These are phyloP conservation scores for Zymoseptoria pseudotritici DNA, from an alignment of 2,329 filamentous ascomycete genomes.

Conservation along the genomic window DNA sequence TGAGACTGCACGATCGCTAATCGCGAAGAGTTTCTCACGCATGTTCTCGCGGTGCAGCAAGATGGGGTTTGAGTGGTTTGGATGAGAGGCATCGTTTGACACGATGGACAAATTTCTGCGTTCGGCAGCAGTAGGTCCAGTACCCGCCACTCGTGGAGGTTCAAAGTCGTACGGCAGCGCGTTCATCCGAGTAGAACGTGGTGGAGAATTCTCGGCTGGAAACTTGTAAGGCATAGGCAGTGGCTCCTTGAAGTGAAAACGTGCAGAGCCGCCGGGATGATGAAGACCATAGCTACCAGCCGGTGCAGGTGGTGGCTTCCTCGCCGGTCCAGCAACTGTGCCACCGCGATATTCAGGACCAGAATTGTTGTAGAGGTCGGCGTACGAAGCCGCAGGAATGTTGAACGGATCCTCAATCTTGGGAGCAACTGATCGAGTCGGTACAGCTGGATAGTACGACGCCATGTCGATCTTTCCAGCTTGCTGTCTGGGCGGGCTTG, in stretches of 20 bases:
- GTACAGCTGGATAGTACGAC: background rate
- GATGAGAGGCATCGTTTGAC: background rate
- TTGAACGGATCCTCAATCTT: background rate
- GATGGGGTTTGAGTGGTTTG: conserved; percentile 5
- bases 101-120: background rate
- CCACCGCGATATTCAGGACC: background rate
- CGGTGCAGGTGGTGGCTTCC: background rate
- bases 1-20: conserved; percentile 23
- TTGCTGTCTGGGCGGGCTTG: background rate
- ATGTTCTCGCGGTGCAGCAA: conserved; percentile 15
- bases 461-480: background rate
- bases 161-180: background rate
- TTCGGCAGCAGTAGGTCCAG: background rate
- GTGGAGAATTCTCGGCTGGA: background rate
- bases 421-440: background rate
- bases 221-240: background rate
- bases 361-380: background rate
- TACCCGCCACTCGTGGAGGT: background rate
- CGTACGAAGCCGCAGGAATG: background rate
- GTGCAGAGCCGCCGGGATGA: background rate
- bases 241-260: background rate
- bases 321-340: background rate
- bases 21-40: conserved; percentile 24
- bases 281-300: too few relatives aligned
- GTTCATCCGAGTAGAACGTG: background rate